Base-by-base conservation (phyloP, 148 eudicot species). In the Agrostemma githago region DNA sequence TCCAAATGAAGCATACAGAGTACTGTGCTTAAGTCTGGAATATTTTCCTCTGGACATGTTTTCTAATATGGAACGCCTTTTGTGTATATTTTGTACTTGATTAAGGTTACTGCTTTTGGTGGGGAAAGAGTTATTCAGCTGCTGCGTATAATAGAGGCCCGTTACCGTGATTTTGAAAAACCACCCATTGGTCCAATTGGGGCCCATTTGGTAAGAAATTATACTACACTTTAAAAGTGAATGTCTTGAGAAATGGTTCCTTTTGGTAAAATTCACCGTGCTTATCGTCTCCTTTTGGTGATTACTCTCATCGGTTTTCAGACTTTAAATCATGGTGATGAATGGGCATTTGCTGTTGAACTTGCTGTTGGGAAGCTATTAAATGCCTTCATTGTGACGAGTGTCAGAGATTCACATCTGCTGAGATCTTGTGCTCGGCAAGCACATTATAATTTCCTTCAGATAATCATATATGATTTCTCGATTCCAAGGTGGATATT, bases 171-270 rank as follows among this genome's bases (percentile, higher is more conserved):
- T 76, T 95, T 95, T 80, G 84, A 76, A 67, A 82, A 78, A 78
- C 89, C 99, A 10, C 99, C 99, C 20, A 92, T 95, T 82, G 99
- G 99, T 70, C 99, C 99, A 14, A 86, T 95, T 46, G 99, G 99
- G 11, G 83, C 84, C 40, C 99, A 92, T 81, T 53, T 95, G 96
- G 99, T 95, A 62, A 84, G 88, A 78, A 62, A 15, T 40, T 48
- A 40, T 69, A 17, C 44, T 58, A 16, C 48, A 26, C 68, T 38
- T 17, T 11, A 21, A 57, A 48, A 54, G 6, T 66, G 70, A 51
- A 14, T 34, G 20, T 53, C 10, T 0, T 34, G 8, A 70, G 72
- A 70, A 48, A 69, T 11, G 10, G 12, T n/a, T 54, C 12, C 54
- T 41, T 67, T 51, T 17, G 54, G 38, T 70, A 21, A 53, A 26